Conservation (phyloP, 2,329 filamentous ascomycete species). For the Endothia cerciana region DNA sequence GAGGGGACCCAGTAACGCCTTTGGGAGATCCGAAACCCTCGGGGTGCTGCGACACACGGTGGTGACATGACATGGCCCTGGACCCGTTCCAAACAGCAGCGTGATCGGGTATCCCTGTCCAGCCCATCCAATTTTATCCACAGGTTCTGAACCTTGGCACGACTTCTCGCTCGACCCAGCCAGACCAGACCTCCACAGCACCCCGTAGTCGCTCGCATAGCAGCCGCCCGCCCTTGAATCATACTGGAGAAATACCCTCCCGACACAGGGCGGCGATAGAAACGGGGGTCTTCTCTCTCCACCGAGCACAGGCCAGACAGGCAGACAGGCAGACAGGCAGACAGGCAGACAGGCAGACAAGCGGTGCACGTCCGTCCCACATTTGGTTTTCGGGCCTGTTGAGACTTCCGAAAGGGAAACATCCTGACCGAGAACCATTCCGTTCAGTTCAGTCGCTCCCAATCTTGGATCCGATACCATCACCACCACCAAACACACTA, state of each 20-base stretch:
- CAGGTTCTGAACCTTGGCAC: background rate
- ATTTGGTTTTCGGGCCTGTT: conserved; percentile 3
- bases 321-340: too few species aligned
- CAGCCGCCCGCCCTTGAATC: conserved; percentile 1
- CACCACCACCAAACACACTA: background rate
- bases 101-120: conserved; percentile 17
- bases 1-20: background rate
- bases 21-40: conserved; percentile 15
- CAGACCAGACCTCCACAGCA: background rate
- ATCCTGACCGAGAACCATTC: conserved; percentile 3
- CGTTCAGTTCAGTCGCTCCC: conserved; percentile 2
- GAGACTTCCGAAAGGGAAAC: conserved; percentile 11
- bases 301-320: conserved; percentile 6
- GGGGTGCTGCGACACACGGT: conserved; percentile 12
- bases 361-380: conserved; percentile 1
- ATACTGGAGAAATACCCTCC: background rate
- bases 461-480: background rate
- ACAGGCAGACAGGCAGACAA: background rate
- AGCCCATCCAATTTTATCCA: conserved; percentile 17
- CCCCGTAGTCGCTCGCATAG: background rate
- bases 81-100: conserved; percentile 14
- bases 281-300: conserved; percentile 4
- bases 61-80: conserved; percentile 13
- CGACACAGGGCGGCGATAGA: conserved; percentile 11
- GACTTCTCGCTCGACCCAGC: background rate